Conservation (phyloP, 2,329 filamentous ascomycete species). For the Penicillium vulpinum region DNA sequence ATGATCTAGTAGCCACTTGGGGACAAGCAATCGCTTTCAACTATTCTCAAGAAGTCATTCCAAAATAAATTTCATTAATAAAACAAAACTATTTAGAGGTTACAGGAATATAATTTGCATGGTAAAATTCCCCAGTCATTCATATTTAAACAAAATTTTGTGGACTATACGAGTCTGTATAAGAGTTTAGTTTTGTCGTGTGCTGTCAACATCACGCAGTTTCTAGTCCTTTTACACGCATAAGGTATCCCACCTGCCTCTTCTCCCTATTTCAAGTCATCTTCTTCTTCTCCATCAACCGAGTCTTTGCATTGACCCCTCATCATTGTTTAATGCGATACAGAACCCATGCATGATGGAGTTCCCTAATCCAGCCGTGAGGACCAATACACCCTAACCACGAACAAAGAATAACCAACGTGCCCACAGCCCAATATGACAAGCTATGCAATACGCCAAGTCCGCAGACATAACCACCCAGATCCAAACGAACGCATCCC, state of each 20-base stretch:
- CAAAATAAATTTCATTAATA: too few relatives aligned
- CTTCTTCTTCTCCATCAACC: neutral
- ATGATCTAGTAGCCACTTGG: neutral
- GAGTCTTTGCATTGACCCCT: neutral
- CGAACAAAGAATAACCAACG: neutral
- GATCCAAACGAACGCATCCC: constrained; percentile 5
- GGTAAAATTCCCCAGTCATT: too few relatives aligned
- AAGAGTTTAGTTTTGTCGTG: neutral
- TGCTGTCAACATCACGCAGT: neutral
- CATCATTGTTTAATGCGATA: neutral
- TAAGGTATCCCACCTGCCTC: neutral
- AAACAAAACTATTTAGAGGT: neutral
- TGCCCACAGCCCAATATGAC: neutral
- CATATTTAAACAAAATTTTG: neutral
- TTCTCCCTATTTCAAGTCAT: neutral
- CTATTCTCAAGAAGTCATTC: neutral
- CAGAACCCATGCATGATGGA: neutral
- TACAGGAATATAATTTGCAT: too few relatives aligned
- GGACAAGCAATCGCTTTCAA: too few relatives aligned
- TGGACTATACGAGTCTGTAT: neutral
- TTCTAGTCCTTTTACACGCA: neutral
- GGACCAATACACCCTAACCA: too few relatives aligned
- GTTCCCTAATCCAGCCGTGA: neutral
- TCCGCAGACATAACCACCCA: neutral
- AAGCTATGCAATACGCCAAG: neutral